Evolutionary conservation across 1,284 basidiomycete genomes (phyloP), one percentile per base, ranked within the genome.

Genomic region (Apiotrichum veenhuisii): DNA sequence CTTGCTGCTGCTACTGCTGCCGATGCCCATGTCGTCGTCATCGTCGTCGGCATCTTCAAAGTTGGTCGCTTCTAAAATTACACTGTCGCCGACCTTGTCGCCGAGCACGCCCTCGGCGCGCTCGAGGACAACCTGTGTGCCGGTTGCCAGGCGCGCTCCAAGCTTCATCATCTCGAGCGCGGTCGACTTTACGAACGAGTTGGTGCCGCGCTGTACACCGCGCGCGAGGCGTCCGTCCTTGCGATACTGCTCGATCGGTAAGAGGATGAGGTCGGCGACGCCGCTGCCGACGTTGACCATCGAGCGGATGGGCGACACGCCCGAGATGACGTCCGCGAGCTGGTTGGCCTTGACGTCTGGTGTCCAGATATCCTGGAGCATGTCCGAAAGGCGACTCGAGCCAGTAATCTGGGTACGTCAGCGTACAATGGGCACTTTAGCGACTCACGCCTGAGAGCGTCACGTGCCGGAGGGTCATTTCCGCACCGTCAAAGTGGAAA

Each of bases 301-400:
- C 0, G 91, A 96, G 25, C 93, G 87, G 63, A 99, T 91, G 0
- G 96, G 95, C 3, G 93, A 84, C 1, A 98, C 89, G 3, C 95
- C 95, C n/a, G 93, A 93, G 45, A 99, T 89, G 46, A 98, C 91
- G 65, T 98, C 95, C 5, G 91, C 91, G 8, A 99, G 82, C 71
- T 98, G 96, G 26, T 96, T 97, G 2, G 95, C 92, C 75, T 98
- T 98, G 54, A 99, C 94, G 74, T 99, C 96, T 2, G 95, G 96
- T 1, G 95, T 97, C 96, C 96, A 99, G 34, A 98, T 82, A 70
- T 98, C 95, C 69, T 98, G 95, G 30, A 99, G 80, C 50, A 90
- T 82, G 65, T 94, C 89, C 60, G 91, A 92, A 33, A 98, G 80
- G 38, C 87, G 84, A 12, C 88, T 81, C 88, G 90, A 93, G 22